Conservation (phyloP, 2,329 filamentous ascomycete species). For the Cercospora nicotianae region DNA sequence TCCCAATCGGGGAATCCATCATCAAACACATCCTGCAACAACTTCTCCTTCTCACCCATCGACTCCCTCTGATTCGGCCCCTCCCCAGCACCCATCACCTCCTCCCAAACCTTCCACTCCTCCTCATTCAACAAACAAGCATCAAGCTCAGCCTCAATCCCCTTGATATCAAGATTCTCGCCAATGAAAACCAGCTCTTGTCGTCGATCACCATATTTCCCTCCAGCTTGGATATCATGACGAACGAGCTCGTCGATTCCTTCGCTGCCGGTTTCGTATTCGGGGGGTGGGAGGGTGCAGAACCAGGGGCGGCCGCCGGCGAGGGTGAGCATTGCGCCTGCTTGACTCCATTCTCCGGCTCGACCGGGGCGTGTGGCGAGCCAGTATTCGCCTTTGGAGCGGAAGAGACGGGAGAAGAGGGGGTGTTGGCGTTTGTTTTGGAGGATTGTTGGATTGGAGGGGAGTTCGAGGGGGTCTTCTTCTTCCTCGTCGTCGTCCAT, state of each 20-base stretch:
- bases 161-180: slow-evolving; percentile 58
- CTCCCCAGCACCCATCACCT: slow-evolving; percentile 30
- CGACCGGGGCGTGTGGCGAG: slow-evolving; percentile 59
- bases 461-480: slow-evolving; percentile 37
- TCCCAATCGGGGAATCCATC: slow-evolving; percentile 38
- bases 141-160: slow-evolving; percentile 58
- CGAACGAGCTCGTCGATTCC: slow-evolving; percentile 52
- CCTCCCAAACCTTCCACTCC: slow-evolving; percentile 52
- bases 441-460: slow-evolving; percentile 46
- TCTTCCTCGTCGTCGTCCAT: slow-evolving; percentile 39
- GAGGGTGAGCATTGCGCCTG: slow-evolving; percentile 64
- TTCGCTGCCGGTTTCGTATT: slow-evolving; percentile 51
- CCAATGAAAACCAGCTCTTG: slow-evolving; percentile 76
- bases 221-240: slow-evolving; percentile 49
- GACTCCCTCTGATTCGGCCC: slow-evolving; percentile 22
- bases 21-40: slow-evolving; percentile 47
- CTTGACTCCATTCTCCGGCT: slow-evolving; percentile 63
- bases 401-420: slow-evolving; percentile 57
- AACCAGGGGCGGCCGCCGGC: slow-evolving; percentile 60
- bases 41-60: slow-evolving; percentile 36
- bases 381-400: slow-evolving; percentile 64
- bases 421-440: slow-evolving; percentile 57
- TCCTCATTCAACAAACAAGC: slow-evolving; percentile 60
- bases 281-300: slow-evolving; percentile 56
- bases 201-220: slow-evolving; percentile 65